Evolutionary conservation across 805 yeast species (phyloP), one percentile per base, ranked within the genome.

Genomic region (Candida insectorum): DNA sequence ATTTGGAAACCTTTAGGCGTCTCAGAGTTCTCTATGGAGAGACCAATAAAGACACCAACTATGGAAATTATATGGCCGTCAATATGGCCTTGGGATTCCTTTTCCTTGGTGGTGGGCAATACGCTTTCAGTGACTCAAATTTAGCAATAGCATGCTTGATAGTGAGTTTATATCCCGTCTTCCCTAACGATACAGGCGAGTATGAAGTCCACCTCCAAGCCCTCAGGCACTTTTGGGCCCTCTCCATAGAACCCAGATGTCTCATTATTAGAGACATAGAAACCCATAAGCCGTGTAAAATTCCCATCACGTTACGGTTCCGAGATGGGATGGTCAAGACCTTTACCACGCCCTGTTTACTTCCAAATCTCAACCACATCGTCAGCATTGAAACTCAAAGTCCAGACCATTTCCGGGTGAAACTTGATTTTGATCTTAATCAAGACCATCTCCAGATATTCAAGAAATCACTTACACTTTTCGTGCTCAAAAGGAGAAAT

Each of bases 91-190:
- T 93, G 24, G 99, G 99, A 2, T 78, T 91, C 47, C 62, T 91
- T 34, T 89, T 91, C 51, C 56, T 93, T 23, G 96, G 96, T 0
- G 93, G 96, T 2, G 96, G 97, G 0, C 96, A 87, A 53, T 87
- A 78, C 55, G 88, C 95, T 0, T 73, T 93, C 37, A 69, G 76
- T 24, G 71, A 69, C 12, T 74, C 83, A 3, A 71, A 76, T 35
- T 64, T 82, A 48, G 77, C 86, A 2, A 62, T 80, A 34, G 95
- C 89, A 0, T 56, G 81, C 3, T 66, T 93, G 46, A 60, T 87
- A 1, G 73, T 86, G 0, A 72, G 96, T 0, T 64, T 85, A n/a
- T 79, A 86, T 44, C 97, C 97, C 2, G 65, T 80, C 2, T 80
- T 78, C 40, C 82, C 87, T 1, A 58, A 55, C 27, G 52, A 40